Percentiles rank a stretch among this genome's conserved stretches.
Conservation (phyloP, 768 basidiomycete species). For the Sutorius australiensis region DNA sequence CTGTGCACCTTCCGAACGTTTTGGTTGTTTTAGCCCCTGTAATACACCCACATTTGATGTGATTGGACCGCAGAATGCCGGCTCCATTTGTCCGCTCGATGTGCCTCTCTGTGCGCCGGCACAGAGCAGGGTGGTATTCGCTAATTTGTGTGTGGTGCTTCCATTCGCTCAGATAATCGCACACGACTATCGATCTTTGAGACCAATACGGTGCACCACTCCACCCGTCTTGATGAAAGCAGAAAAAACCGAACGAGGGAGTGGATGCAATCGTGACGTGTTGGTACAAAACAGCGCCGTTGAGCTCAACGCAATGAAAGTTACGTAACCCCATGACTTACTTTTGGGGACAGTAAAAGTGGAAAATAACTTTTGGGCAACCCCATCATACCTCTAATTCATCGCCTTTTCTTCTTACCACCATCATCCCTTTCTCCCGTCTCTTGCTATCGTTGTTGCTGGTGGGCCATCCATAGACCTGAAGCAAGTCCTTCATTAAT, state of each 20-base stretch:
- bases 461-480: conserved; percentile 5
- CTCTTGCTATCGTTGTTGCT: conserved; percentile 6
- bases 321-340: conserved; percentile 32
- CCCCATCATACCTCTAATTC: conserved; percentile 9
- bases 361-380: conserved; percentile 16
- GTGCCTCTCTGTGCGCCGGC: conserved; percentile 20
- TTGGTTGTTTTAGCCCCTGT: neutral
- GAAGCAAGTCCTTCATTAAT: conserved; percentile 1
- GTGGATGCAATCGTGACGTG: neutral
- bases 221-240: neutral
- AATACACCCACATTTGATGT: neutral
- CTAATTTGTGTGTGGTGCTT: conserved; percentile 3
- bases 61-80: conserved; percentile 15
- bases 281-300: neutral
- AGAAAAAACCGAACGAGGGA: neutral
- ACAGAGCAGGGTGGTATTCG: neutral
- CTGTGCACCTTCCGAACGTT: neutral
- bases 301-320: neutral
- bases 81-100: conserved; percentile 14
- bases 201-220: conserved; percentile 9
- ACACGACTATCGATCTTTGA: conserved; percentile 11
- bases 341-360: conserved; percentile 29
- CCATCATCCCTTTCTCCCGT: conserved; percentile 10
- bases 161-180: conserved; percentile 8
- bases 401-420: conserved; percentile 18